A percentile compares a stretch with the other conserved stretches of the same genome.
Conservation (phyloP, 164 flowering plant genomes). For the Warburgia ugandensis region DNA sequence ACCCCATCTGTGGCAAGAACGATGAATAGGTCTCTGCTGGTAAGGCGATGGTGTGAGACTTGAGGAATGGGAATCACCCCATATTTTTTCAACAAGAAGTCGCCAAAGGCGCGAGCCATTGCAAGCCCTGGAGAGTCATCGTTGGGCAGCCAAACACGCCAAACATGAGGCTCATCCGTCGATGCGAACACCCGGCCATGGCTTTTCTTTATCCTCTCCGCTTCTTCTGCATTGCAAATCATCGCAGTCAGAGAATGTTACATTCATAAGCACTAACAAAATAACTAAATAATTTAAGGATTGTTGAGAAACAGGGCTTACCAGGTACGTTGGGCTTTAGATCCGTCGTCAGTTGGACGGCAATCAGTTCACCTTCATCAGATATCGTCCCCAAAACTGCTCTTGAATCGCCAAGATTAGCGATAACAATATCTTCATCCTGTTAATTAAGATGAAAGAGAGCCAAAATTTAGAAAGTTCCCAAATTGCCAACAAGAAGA, state of each 20-base stretch:
- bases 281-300: neutral
- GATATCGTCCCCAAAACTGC: slow-evolving; percentile 63
- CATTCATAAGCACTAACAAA: neutral
- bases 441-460: slow-evolving; percentile 11
- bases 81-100: slow-evolving; percentile 55
- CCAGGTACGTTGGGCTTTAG: slow-evolving; percentile 63
- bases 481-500: neutral
- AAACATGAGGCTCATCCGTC: slow-evolving; percentile 48
- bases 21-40: slow-evolving; percentile 50
- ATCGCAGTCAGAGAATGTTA: neutral
- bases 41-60: slow-evolving; percentile 35
- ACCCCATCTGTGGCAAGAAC: slow-evolving; percentile 89
- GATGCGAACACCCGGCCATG: slow-evolving; percentile 59
- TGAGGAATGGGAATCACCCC: slow-evolving; percentile 66
- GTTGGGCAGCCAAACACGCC: slow-evolving; percentile 73
- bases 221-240: slow-evolving; percentile 44
- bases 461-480: neutral
- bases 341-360: slow-evolving; percentile 76
- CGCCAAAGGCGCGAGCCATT: slow-evolving; percentile 79
- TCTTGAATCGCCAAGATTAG: slow-evolving; percentile 89
- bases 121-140: slow-evolving; percentile 71
- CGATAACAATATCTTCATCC: slow-evolving; percentile 62
- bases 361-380: slow-evolving; percentile 33
- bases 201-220: slow-evolving; percentile 58
- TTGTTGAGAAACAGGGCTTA: slow-evolving; percentile 11